These are phyloP conservation scores for Zostera marina DNA, from an alignment of 116 monocot genomes.

Conservation along the genomic window DNA sequence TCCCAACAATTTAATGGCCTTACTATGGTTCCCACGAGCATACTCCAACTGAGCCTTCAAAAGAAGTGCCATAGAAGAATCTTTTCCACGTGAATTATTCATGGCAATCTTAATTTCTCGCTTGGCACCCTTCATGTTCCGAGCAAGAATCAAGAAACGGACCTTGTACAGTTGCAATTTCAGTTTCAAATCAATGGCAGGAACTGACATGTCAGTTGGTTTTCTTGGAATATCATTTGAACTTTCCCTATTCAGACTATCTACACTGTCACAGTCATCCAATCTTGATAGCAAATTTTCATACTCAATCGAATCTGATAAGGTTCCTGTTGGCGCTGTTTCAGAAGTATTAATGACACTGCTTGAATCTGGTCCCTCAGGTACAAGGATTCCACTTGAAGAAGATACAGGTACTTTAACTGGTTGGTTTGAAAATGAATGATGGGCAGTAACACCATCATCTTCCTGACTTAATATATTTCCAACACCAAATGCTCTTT, in stretches of 20 bases:
- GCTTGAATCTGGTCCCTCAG: slow-evolving; percentile 41
- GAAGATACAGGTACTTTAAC: slow-evolving; percentile 18
- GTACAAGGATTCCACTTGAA: slow-evolving; percentile 13
- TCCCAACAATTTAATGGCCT: slow-evolving; percentile 65
- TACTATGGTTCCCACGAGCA: slow-evolving; percentile 67
- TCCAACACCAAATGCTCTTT: slow-evolving; percentile 50
- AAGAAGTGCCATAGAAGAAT: slow-evolving; percentile 63
- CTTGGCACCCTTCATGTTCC: slow-evolving; percentile 71
- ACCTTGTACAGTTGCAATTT: slow-evolving; percentile 83
- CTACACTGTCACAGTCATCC: slow-evolving; percentile 33
- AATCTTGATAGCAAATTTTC: slow-evolving; percentile 62
- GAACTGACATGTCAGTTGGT: slow-evolving; percentile 14
- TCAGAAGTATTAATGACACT: slow-evolving; percentile 26
- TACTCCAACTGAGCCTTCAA: slow-evolving; percentile 89
- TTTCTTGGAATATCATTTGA: slow-evolving; percentile 19
- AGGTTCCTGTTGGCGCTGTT: slow-evolving; percentile 23
- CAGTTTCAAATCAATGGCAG: slow-evolving; percentile 48
- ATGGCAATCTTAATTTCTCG: slow-evolving; percentile 82
- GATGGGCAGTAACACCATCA: slow-evolving; percentile 25
- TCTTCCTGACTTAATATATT: slow-evolving; percentile 32
- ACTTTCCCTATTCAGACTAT: slow-evolving; percentile 17
- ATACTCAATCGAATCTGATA: slow-evolving; percentile 66
- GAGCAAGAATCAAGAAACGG: slow-evolving; percentile 53
- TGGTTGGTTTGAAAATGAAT: slow-evolving; percentile 28
- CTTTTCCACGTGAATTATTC: slow-evolving; percentile 68